A percentile compares a stretch with the other conserved stretches of the same genome.
phyloP scores from a whole-genome alignment of 2,329 filamentous ascomycete genomes.

The Penicillium corylophilum region DNA sequence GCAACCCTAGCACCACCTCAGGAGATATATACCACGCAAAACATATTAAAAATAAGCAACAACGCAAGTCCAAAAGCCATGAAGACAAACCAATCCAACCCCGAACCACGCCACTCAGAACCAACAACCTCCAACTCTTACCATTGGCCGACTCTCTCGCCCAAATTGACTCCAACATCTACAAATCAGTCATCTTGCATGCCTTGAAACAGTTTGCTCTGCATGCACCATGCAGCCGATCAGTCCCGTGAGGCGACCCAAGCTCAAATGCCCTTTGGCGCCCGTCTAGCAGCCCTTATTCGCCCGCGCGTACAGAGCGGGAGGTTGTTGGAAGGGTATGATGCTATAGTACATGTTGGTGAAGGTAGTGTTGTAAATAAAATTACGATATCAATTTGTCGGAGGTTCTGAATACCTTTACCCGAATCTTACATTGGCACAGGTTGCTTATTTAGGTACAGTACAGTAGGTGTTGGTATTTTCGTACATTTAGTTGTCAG shows the following conservation, averaged over 20 bases:
- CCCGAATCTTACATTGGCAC: no score
- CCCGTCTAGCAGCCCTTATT: not conserved
- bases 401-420: no score
- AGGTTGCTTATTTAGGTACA: no score
- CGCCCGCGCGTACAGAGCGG: not conserved
- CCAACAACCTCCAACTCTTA: not conserved
- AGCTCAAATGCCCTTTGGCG: not conserved
- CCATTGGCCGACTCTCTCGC: not conserved
- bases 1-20: no score
- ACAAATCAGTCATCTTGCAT: slow-evolving; percentile 7
- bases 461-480: no score
- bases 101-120: not conserved
- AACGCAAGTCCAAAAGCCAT: not conserved
- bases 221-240: slow-evolving; percentile 7
- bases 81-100: not conserved
- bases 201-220: slow-evolving; percentile 1
- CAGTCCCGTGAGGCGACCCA: not conserved
- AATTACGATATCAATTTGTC: no score
- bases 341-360: not conserved
- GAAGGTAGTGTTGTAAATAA: no score
- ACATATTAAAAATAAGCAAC: not conserved
- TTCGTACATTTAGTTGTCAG: no score
- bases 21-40: not conserved
- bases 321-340: not conserved
- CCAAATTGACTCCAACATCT: not conserved